Base-by-base conservation (phyloP, 2,329 filamentous ascomycete species). In the Neonectria hederae region DNA sequence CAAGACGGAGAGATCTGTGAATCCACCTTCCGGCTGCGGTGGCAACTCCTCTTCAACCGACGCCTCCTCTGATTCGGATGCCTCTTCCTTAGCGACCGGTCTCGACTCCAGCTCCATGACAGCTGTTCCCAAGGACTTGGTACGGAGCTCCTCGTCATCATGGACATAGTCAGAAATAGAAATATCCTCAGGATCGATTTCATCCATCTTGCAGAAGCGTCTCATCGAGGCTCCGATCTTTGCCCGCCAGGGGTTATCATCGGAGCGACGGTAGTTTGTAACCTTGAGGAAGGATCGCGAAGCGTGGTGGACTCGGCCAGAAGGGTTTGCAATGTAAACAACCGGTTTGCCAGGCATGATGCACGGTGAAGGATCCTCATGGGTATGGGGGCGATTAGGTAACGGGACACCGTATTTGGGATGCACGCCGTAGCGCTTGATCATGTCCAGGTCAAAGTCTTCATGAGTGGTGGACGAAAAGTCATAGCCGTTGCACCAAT, bases 331-430 rank as follows among this genome's bases (percentile, higher is more conserved):
- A 54, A 86, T 79, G 61, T 83, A 83, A 26, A 87, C 83, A 5
- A 86, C 76, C 4, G 85, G 83, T 54, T 80, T 81, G 30, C 81
- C 78, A 11, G 82, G 82, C 62, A 83, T 80, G 53, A 82, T 77
- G 46, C 78, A 80, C 0, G 79, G 76, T 19, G 72, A 73, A 4
- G 82, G 78, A 1, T 77, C 71, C 68, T 83, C 82, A 3, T 74
- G 65, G 26, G 83, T 79, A 62, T 86, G 87, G 57, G 73, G 72
- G 43, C 84, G 87, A 14, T 71, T 76, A 2, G 81, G 79, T 24
- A 87, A 69, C 70, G 86, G 83, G 43, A 88, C 76, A 35, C 87
- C 87, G 63, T 83, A 84, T 43, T 78, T 81, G 1, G 86, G 85
- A 59, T 89, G 87, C 6, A 89, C 72, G 6, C 75, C 76, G 71